Conservation (phyloP, 2,329 filamentous ascomycete species). For the Xylariomycetidae sp. region DNA sequence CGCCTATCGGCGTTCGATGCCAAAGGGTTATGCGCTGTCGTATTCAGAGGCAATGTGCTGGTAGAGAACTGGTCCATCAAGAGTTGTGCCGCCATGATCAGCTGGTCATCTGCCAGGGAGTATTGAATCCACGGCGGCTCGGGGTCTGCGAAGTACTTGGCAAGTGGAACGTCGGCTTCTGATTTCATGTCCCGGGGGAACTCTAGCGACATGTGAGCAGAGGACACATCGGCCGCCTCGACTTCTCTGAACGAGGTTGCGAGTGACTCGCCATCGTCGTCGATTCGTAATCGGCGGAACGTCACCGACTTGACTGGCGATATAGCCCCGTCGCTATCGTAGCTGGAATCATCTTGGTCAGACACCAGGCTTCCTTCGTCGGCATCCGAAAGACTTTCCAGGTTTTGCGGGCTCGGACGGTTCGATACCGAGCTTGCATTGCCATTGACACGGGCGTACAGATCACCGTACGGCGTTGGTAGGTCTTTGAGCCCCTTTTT, state of each 20-base stretch:
- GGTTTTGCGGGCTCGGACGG: constrained; percentile 32
- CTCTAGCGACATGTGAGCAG: constrained; percentile 43
- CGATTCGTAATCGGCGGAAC: constrained; percentile 33
- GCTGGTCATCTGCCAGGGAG: constrained; percentile 49
- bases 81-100: constrained; percentile 62
- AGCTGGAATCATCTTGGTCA: constrained; percentile 50
- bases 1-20: constrained; percentile 29
- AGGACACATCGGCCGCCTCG: constrained; percentile 39
- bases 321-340: constrained; percentile 41
- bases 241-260: constrained; percentile 45
- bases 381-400: constrained; percentile 36
- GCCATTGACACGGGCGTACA: constrained; percentile 32
- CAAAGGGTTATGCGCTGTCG: constrained; percentile 15
- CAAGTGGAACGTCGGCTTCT: constrained; percentile 44
- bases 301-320: constrained; percentile 43
- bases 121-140: constrained; percentile 45
- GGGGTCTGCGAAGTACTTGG: constrained; percentile 53
- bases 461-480: constrained; percentile 29
- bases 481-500: constrained; percentile 31
- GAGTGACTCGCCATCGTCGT: constrained; percentile 50
- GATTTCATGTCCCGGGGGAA: constrained; percentile 42
- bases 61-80: constrained; percentile 64
- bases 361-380: constrained; percentile 48
- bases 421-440: constrained; percentile 29
- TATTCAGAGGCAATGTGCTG: constrained; percentile 34